phyloP scores from a whole-genome alignment of 202 grass and related monocot genomes.

The Sporobolus alterniflorus region DNA sequence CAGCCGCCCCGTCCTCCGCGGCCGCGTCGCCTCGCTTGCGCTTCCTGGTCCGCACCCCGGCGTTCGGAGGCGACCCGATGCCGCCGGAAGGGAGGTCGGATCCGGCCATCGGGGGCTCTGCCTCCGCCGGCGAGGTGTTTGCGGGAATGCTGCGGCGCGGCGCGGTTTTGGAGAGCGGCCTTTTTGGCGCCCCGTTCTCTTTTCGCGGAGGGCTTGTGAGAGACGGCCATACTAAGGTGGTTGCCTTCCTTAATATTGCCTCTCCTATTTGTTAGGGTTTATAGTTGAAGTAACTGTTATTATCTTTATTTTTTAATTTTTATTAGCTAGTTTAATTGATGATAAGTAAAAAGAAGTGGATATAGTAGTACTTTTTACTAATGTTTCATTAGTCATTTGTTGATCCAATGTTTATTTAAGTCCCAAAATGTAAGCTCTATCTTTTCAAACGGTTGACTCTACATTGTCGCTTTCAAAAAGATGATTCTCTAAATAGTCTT shows the following conservation, averaged over 20 bases:
- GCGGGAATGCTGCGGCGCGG: conserved; percentile 38
- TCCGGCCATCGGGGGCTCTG: conserved; percentile 32
- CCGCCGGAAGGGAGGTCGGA: conserved; percentile 22
- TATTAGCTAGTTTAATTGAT: no score
- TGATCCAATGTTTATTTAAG: no score
- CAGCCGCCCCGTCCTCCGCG: background rate
- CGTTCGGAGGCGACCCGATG: background rate
- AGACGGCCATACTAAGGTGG: background rate
- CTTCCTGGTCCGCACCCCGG: background rate
- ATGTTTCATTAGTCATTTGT: background rate
- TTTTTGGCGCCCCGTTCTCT: conserved; percentile 27
- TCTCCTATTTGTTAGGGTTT: background rate
- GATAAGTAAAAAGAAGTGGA: no score
- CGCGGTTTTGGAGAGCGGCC: conserved; percentile 9
- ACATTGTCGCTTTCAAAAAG: background rate
- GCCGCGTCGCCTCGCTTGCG: background rate
- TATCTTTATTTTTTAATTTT: no score
- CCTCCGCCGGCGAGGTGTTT: conserved; percentile 39
- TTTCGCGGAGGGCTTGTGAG: background rate
- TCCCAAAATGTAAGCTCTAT: no score
- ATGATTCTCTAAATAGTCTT: background rate
- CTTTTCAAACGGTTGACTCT: background rate
- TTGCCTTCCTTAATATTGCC: conserved; percentile 5
- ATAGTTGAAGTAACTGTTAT: background rate
- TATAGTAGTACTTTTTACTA: no score